Percentiles rank a stretch among this genome's conserved stretches.
phyloP scores from a whole-genome alignment of 768 basidiomycete species.

The Leccinum barrowsii region DNA sequence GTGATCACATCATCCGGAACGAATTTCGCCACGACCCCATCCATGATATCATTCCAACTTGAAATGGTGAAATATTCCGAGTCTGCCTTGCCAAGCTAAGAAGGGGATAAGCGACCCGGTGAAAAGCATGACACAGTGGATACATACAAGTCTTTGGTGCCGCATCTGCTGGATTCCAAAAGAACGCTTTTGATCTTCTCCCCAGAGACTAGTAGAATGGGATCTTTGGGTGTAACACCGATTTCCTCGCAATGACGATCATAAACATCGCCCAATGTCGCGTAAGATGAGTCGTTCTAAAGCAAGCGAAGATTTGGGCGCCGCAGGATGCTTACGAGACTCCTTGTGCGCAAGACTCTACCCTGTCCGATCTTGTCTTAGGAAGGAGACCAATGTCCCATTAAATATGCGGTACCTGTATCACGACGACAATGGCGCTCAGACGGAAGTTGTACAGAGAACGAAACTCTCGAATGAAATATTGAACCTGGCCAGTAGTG shows the following conservation, averaged over 20 bases:
- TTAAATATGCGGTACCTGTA: slow-evolving; percentile 94
- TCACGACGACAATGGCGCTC: slow-evolving; percentile 80
- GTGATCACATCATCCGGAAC: slow-evolving; percentile 85
- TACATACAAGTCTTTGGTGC: slow-evolving; percentile 38
- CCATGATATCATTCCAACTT: slow-evolving; percentile 75
- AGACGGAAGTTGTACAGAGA: slow-evolving; percentile 87
- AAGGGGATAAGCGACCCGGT: neutral
- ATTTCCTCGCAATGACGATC: slow-evolving; percentile 79
- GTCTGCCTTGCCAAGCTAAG: slow-evolving; percentile 49
- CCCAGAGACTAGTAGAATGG: slow-evolving; percentile 77
- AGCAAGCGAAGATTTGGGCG: slow-evolving; percentile 77
- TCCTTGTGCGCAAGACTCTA: slow-evolving; percentile 76
- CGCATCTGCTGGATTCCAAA: slow-evolving; percentile 48
- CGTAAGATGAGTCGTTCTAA: slow-evolving; percentile 88
- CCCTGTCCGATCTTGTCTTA: slow-evolving; percentile 42
- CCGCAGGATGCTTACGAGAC: slow-evolving; percentile 79
- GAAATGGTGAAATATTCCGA: slow-evolving; percentile 55
- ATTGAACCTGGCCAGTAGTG: slow-evolving; percentile 84
- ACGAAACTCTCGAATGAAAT: slow-evolving; percentile 83
- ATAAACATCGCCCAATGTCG: slow-evolving; percentile 89
- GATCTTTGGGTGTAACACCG: slow-evolving; percentile 82
- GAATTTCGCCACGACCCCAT: slow-evolving; percentile 84
- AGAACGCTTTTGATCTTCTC: slow-evolving; percentile 78
- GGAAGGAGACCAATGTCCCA: slow-evolving; percentile 37
- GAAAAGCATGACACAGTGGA: neutral